Evolutionary conservation across 1,139 yeast genomes (phyloP).

Genomic region (Yamadazyma dendronema): DNA sequence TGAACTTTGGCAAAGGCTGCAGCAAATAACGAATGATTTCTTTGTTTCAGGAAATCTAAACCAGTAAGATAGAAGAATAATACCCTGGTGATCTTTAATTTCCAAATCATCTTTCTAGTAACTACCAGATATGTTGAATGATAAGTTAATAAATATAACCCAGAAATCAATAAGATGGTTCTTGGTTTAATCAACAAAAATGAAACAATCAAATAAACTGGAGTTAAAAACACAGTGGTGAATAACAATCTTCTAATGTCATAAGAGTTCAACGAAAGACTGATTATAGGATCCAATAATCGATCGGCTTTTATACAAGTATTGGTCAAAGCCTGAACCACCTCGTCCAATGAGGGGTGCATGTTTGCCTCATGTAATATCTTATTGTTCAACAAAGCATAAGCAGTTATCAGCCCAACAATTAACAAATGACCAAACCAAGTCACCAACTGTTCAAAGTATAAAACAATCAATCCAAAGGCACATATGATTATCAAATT

Average conservation of each 20-base stretch:
- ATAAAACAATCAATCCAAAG: slow-evolving; percentile 61
- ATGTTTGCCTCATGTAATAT: slow-evolving; percentile 52
- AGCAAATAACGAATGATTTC: slow-evolving; percentile 48
- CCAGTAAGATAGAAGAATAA: slow-evolving; percentile 83
- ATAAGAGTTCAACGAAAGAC: slow-evolving; percentile 65
- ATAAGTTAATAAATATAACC: slow-evolving; percentile 69
- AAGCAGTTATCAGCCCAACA: slow-evolving; percentile 65
- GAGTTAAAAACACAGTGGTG: slow-evolving; percentile 83
- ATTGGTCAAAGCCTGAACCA: slow-evolving; percentile 75
- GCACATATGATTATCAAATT: slow-evolving; percentile 61
- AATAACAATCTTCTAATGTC: slow-evolving; percentile 78
- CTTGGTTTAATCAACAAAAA: slow-evolving; percentile 71
- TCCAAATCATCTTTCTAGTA: slow-evolving; percentile 81
- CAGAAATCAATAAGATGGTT: slow-evolving; percentile 56
- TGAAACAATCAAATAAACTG: slow-evolving; percentile 70
- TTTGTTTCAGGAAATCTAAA: slow-evolving; percentile 67
- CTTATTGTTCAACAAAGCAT: slow-evolving; percentile 58
- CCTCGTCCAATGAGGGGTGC: slow-evolving; percentile 85
- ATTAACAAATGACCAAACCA: slow-evolving; percentile 80
- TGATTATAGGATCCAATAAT: slow-evolving; percentile 72
- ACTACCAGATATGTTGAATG: slow-evolving; percentile 85
- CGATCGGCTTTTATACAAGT: slow-evolving; percentile 76
- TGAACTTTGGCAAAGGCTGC: slow-evolving; percentile 63
- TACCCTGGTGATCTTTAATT: slow-evolving; percentile 67
- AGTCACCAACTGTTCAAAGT: slow-evolving; percentile 68